These are phyloP conservation scores for Austroboletus niveus DNA, from an alignment of 1,284 basidiomycete species.

Conservation along the genomic window DNA sequence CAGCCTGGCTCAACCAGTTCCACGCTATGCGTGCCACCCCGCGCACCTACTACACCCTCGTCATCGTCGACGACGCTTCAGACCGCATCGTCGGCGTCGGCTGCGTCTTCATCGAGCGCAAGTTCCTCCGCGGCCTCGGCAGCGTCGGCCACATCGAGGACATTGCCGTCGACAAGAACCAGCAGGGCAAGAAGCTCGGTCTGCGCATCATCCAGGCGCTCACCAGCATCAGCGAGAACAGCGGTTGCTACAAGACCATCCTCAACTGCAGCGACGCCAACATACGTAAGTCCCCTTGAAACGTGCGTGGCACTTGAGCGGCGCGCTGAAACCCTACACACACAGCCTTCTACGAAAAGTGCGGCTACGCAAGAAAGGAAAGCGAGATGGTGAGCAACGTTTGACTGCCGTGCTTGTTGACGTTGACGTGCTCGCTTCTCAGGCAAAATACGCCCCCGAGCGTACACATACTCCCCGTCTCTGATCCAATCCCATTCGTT, in stretches of 20 bases:
- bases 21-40: conserved; percentile 51
- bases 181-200: conserved; percentile 91
- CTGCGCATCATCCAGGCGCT: conserved; percentile 84
- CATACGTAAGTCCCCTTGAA: conserved; percentile 65
- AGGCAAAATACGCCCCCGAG: conserved; percentile 57
- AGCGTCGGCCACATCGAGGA: conserved; percentile 96
- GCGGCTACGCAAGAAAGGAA: conserved; percentile 87
- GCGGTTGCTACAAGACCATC: conserved; percentile 94
- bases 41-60: conserved; percentile 80
- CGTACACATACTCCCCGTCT: conserved; percentile 39
- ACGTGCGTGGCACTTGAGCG: conserved; percentile 8
- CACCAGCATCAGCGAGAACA: conserved; percentile 72
- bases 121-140: conserved; percentile 84
- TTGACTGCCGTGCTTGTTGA: background rate
- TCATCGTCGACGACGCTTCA: conserved; percentile 72
- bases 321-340: conserved; percentile 13
- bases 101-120: conserved; percentile 85
- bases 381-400: conserved; percentile 72
- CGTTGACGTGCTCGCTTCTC: conserved; percentile 3
- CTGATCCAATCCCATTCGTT: conserved; percentile 16
- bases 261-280: conserved; percentile 92
- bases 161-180: conserved; percentile 85
- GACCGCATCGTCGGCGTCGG: conserved; percentile 87
- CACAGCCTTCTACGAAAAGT: conserved; percentile 95
- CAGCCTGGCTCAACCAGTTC: conserved; percentile 71